Percentiles rank a stretch among this genome's conserved stretches.
Evolutionary conservation across 192 early-diverging fungal species (phyloP).

Genomic region (Coemansia sp.): DNA sequence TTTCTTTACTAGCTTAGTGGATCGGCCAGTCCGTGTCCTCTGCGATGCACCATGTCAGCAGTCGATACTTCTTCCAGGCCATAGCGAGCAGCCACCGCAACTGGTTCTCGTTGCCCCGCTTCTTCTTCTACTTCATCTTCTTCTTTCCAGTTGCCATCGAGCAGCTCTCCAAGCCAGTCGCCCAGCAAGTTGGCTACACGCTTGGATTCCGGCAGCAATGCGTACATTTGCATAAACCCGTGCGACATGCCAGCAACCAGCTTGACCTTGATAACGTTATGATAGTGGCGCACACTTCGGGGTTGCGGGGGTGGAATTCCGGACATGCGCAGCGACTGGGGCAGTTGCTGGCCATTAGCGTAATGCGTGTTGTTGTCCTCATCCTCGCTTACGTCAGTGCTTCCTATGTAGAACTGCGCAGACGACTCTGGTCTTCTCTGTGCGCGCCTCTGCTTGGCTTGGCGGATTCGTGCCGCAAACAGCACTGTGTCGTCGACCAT

Average conservation of each 20-base stretch:
- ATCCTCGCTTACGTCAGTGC: conserved; percentile 48
- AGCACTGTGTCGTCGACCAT: conserved; percentile 96
- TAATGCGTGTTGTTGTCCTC: conserved; percentile 6
- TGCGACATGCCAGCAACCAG: conserved; percentile 53
- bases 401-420: conserved; percentile 41
- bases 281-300: background rate
- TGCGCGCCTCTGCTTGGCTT: conserved; percentile 63
- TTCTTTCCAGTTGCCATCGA: conserved; percentile 18
- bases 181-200: conserved; percentile 31
- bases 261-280: conserved; percentile 43
- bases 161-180: conserved; percentile 43
- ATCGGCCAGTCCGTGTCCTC: conserved; percentile 43
- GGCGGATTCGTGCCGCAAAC: conserved; percentile 81
- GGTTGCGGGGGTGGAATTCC: conserved; percentile 7
- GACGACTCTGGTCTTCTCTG: background rate
- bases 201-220: conserved; percentile 45
- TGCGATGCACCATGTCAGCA: conserved; percentile 42
- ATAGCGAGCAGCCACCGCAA: conserved; percentile 24
- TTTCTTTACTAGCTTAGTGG: conserved; percentile 29
- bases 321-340: conserved; percentile 28
- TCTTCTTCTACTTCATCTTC: conserved; percentile 7
- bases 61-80: conserved; percentile 46
- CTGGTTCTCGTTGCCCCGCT: too few relatives aligned
- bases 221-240: conserved; percentile 54
- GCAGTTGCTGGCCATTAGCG: conserved; percentile 7